Evolutionary conservation across 768 basidiomycete genomes (phyloP), one percentile per base, ranked within the genome.

Genomic region (Lentinus brumalis): DNA sequence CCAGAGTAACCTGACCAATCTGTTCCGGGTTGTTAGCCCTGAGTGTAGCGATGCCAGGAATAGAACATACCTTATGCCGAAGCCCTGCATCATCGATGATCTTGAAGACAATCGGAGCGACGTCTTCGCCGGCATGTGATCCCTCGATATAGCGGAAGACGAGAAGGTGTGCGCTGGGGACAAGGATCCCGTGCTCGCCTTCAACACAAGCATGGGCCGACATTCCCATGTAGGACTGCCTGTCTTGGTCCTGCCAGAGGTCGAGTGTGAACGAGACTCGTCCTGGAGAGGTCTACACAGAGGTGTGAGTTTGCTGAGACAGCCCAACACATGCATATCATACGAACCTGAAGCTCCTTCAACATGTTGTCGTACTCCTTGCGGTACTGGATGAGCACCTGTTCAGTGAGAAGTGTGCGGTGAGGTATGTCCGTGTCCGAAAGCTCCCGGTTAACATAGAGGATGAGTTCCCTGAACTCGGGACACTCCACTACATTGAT

Each of bases 401-500:
- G 5, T 35, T 5, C 10, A 5, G 32, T 35, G 10, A 35, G 5
- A 5, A 5, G 5, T 3, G 73, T 74, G 10, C 75, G 69, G 62
- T 77, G 76, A 2, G 77, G 77, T 1, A 79, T 65, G 42, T 78
- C 74, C 0, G 57, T 39, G 14, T 78, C 70, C 1, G 73, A 47
- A 16, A 69, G 56, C 2, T 70, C 56, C 2, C 53, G 47, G 5
- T 72, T 66, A 18, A 75, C 39, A 42, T 72, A 76, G 0, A 74
- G 55, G 0, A 75, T 57, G 18, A 77, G 68, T 0, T 73, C 69
- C 0, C 74, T 66, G 38, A 80, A 70, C 56, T 75, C 74, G 0
- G 58, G 65, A 41, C 62, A 66, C 16, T 79, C 77, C 8, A 79
- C 67, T 44, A 80, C 68, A 69, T 76, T 72, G 1, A 79, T 57